Conservation (phyloP, 805 yeast genomes). For the Clavispora asparagi region DNA sequence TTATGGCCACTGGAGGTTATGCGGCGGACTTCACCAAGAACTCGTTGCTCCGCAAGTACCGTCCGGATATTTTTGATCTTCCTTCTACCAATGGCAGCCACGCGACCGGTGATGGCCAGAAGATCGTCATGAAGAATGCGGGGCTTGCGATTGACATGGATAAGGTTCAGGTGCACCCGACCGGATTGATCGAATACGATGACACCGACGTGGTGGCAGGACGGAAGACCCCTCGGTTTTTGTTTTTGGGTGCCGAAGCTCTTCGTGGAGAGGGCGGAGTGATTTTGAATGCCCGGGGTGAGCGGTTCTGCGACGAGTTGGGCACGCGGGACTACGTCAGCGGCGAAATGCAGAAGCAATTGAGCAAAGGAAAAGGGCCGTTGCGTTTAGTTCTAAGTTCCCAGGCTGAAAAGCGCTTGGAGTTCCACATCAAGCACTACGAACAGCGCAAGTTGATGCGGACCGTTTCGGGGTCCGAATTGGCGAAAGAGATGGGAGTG, state of each 20-base stretch:
- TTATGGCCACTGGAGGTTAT: constrained; percentile 62
- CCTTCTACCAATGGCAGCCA: constrained; percentile 60
- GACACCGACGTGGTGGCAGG: constrained; percentile 42
- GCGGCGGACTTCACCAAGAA: constrained; percentile 58
- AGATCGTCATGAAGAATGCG: constrained; percentile 44
- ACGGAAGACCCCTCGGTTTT: constrained; percentile 40
- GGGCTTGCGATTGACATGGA: constrained; percentile 60
- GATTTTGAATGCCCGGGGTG: constrained; percentile 46
- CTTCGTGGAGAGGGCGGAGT: constrained; percentile 64
- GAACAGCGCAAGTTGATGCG: constrained; percentile 51
- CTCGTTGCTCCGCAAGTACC: constrained; percentile 47
- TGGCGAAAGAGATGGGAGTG: constrained; percentile 38
- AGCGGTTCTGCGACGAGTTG: constrained; percentile 56
- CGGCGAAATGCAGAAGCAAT: constrained; percentile 47
- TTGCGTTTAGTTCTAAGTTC: constrained; percentile 47
- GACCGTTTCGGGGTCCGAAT: constrained; percentile 38
- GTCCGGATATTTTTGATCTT: constrained; percentile 52
- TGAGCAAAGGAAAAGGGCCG: constrained; percentile 38
- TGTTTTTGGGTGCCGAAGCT: constrained; percentile 62
- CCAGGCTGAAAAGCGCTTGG: constrained; percentile 40
- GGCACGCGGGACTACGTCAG: constrained; percentile 58
- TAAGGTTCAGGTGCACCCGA: constrained; percentile 64
- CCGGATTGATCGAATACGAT: constrained; percentile 50
- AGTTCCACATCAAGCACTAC: constrained; percentile 53
- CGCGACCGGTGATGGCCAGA: constrained; percentile 62